A percentile compares a stretch with the other conserved stretches of the same genome.
Evolutionary conservation across 2,329 filamentous ascomycete genomes (phyloP).

Genomic region (Fusarium multiceps): DNA sequence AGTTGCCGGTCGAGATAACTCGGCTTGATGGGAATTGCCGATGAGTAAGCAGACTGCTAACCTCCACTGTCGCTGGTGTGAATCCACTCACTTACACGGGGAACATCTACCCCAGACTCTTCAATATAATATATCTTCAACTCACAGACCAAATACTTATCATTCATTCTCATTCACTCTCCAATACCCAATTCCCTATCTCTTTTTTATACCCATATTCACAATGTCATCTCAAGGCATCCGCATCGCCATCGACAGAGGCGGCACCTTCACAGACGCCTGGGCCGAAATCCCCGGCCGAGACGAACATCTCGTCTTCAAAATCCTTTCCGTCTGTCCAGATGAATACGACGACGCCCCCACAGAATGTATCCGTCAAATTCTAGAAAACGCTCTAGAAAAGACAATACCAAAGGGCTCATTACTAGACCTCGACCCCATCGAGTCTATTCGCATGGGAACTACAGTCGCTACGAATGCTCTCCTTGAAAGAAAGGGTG

Average conservation of each 20-base stretch:
- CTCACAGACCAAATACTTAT: constrained; percentile 3
- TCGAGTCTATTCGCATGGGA: constrained; percentile 81
- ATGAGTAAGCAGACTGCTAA: constrained; percentile 11
- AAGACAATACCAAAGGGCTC: constrained; percentile 50
- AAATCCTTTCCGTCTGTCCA: constrained; percentile 66
- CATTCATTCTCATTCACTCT: neutral
- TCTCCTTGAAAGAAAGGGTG: constrained; percentile 78
- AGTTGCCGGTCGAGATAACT: constrained; percentile 16
- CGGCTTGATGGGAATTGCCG: constrained; percentile 22
- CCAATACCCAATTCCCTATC: neutral
- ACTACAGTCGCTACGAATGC: constrained; percentile 84
- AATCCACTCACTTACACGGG: constrained; percentile 19
- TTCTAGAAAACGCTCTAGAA: constrained; percentile 51
- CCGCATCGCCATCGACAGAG: constrained; percentile 46
- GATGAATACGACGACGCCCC: constrained; percentile 79
- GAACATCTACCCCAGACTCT: neutral
- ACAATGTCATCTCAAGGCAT: constrained; percentile 43
- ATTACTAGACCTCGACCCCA: constrained; percentile 50
- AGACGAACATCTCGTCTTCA: constrained; percentile 42
- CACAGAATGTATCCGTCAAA: constrained; percentile 74
- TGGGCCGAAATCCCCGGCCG: constrained; percentile 40
- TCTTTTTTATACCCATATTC: neutral
- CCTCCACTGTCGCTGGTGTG: neutral
- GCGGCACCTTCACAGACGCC: constrained; percentile 47
- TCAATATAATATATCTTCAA: constrained; percentile 34